Conservation (phyloP, 179 eudicot genomes). For the Beta lomatogona region DNA sequence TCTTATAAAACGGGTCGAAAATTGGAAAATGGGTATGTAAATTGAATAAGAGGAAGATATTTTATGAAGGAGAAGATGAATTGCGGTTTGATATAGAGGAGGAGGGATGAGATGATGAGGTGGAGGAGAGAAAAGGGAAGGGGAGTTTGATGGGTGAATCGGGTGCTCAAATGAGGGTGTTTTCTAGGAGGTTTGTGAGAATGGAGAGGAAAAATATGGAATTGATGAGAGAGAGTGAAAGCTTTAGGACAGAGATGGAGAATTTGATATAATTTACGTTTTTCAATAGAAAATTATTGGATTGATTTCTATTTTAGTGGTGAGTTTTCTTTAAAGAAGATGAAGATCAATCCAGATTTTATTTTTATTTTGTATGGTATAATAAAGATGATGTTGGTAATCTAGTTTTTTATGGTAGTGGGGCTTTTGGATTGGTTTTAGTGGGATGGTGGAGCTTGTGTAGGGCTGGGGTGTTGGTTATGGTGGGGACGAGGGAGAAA, state of each 20-base stretch:
- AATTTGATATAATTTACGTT: conserved; percentile 61
- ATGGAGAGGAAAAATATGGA: conserved; percentile 74
- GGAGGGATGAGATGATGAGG: conserved; percentile 29
- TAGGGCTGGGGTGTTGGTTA: too few species aligned
- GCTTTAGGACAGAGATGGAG: conserved; percentile 71
- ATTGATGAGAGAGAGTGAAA: conserved; percentile 62
- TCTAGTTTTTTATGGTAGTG: too few species aligned
- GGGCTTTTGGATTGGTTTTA: too few species aligned
- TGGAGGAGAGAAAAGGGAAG: conserved; percentile 15
- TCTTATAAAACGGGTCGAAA: too few species aligned
- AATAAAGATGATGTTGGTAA: too few species aligned
- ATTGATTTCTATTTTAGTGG: conserved; percentile 45
- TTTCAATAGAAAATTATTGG: conserved; percentile 60
- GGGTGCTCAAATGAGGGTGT: conserved; percentile 59
- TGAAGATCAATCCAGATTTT: conserved; percentile 31
- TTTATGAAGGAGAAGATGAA: conserved; percentile 20
- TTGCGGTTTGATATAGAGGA: conserved; percentile 6
- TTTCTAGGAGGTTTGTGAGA: conserved; percentile 56
- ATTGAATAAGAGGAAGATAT: conserved; percentile 29
- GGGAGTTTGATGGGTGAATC: conserved; percentile 34
- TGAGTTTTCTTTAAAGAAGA: conserved; percentile 37
- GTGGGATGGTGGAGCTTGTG: too few species aligned
- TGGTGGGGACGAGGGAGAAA: too few species aligned
- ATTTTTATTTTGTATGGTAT: neutral
- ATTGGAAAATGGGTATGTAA: conserved; percentile 16